phyloP scores from a whole-genome alignment of 371 early-diverging fungal species.

The Mucor indicus region DNA sequence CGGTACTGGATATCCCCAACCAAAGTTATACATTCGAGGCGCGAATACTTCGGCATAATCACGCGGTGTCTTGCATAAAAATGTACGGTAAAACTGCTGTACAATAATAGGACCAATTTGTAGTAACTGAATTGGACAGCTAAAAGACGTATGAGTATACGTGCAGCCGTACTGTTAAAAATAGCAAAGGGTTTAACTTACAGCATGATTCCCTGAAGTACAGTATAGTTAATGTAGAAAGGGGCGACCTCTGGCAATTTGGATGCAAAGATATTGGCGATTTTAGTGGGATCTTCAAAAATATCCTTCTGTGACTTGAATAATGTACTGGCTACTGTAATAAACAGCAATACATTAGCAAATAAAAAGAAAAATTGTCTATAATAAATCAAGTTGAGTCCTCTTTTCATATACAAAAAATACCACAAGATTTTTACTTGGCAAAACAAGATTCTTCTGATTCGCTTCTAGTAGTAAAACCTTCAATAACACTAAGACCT shows the following conservation, averaged over 20 bases:
- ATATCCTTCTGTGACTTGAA: slow-evolving; percentile 72
- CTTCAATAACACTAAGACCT: slow-evolving; percentile 55
- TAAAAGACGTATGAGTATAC: neutral
- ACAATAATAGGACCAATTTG: slow-evolving; percentile 60
- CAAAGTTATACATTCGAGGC: slow-evolving; percentile 67
- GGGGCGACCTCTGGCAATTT: slow-evolving; percentile 67
- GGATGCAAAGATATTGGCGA: slow-evolving; percentile 70
- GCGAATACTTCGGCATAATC: slow-evolving; percentile 64
- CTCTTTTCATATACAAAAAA: neutral
- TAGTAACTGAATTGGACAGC: slow-evolving; percentile 61
- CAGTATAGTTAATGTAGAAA: slow-evolving; percentile 65
- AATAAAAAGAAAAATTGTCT: slow-evolving; percentile 88
- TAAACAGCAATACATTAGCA: slow-evolving; percentile 85
- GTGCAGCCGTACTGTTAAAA: too few species aligned
- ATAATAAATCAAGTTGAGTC: too few species aligned
- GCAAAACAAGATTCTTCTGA: slow-evolving; percentile 65
- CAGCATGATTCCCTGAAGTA: slow-evolving; percentile 60
- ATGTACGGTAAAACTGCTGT: slow-evolving; percentile 44
- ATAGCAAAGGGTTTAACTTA: slow-evolving; percentile 16
- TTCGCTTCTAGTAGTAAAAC: slow-evolving; percentile 66
- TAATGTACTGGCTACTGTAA: slow-evolving; percentile 76
- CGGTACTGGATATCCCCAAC: slow-evolving; percentile 65
- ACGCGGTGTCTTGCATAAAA: slow-evolving; percentile 64
- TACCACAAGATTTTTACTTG: slow-evolving; percentile 44
- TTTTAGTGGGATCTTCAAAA: slow-evolving; percentile 61